These are phyloP conservation scores for Cladosporium sphaerospermum DNA, from an alignment of 2,329 filamentous ascomycete genomes.

Conservation along the genomic window DNA sequence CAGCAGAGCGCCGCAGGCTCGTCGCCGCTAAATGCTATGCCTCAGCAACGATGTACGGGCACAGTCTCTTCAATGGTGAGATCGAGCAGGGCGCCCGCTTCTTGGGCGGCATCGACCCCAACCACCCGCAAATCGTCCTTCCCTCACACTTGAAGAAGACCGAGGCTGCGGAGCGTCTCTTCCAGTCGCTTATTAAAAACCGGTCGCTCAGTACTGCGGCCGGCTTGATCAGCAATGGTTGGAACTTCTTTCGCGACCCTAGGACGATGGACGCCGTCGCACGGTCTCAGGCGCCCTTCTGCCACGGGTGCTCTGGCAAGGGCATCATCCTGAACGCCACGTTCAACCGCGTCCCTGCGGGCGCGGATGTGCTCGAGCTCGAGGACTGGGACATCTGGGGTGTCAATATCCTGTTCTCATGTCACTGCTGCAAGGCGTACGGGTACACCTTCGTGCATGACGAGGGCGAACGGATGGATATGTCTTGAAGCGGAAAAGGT, in stretches of 20 bases:
- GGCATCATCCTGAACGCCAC: background rate
- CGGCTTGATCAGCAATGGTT: background rate
- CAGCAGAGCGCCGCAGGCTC: background rate
- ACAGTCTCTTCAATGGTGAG: background rate
- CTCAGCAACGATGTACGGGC: background rate
- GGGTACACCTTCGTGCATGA: background rate
- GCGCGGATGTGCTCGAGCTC: conserved; percentile 3
- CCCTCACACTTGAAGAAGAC: background rate
- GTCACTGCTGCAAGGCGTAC: background rate
- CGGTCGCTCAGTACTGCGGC: background rate
- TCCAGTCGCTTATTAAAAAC: background rate
- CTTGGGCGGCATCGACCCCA: conserved; percentile 1
- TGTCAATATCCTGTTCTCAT: background rate
- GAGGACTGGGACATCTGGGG: conserved; percentile 4
- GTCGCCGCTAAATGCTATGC: background rate
- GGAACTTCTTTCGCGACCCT: conserved; percentile 8
- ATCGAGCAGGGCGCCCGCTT: background rate
- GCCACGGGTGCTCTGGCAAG: background rate
- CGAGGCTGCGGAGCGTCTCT: background rate
- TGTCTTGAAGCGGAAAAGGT: background rate
- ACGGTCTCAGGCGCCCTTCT: background rate
- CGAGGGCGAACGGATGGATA: background rate
- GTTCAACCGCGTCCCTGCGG: background rate
- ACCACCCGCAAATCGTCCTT: conserved; percentile 1
- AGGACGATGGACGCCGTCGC: conserved; percentile 1